Evolutionary conservation across 1,284 basidiomycete genomes (phyloP).

Genomic region (Ganoderma lucidum): DNA sequence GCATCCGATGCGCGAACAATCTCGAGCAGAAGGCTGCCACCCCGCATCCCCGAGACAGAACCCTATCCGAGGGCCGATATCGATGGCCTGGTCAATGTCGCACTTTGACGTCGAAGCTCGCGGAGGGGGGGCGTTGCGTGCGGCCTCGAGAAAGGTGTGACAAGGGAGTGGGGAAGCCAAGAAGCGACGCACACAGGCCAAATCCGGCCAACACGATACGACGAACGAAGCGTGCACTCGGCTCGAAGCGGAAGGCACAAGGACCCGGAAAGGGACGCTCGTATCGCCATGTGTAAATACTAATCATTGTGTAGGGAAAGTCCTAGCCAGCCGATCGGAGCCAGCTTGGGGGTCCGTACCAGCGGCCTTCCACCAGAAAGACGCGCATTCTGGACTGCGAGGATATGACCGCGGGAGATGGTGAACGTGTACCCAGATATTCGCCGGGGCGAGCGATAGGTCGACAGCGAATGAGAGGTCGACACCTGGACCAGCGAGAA

Average conservation of each 20-base stretch:
- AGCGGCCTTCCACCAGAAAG: conserved; percentile 24
- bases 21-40: conserved; percentile 21
- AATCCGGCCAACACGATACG: conserved; percentile 13
- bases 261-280: conserved; percentile 5
- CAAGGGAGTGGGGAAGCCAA: conserved; percentile 9
- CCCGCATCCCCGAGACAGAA: conserved; percentile 19
- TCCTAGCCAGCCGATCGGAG: conserved; percentile 29
- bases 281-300: conserved; percentile 30
- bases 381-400: conserved; percentile 18
- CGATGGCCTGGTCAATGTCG: conserved; percentile 21
- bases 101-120: conserved; percentile 21
- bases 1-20: conserved; percentile 4
- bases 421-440: conserved; percentile 4
- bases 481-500: conserved; percentile 10
- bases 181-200: conserved; percentile 12
- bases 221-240: conserved; percentile 17
- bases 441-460: not conserved
- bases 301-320: conserved; percentile 26
- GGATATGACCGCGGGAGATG: conserved; percentile 11
- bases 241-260: conserved; percentile 10
- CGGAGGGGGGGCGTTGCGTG: conserved; percentile 1
- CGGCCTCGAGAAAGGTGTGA: conserved; percentile 8
- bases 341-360: conserved; percentile 17
- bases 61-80: conserved; percentile 27
- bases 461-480: conserved; percentile 1